Evolutionary conservation across 371 early-diverging fungal genomes (phyloP), one percentile per base, ranked within the genome.

Genomic region (Mucor racemosus): DNA sequence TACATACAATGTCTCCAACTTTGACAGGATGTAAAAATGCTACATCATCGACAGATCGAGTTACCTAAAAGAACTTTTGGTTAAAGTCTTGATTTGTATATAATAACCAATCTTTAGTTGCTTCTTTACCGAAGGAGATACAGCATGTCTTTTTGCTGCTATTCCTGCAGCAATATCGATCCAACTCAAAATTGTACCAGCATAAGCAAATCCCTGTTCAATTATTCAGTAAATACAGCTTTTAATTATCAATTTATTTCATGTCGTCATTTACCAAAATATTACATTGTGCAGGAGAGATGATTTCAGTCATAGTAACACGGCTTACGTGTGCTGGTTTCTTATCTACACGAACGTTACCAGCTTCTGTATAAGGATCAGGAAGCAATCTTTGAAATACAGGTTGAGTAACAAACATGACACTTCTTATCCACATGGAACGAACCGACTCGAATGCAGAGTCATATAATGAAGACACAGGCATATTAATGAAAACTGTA

Each of bases 121-220:
- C 34, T 7, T 53, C 44, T 71, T 71, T 80, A 85, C 84, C 53
- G 85, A 84, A 14, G 88, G 86, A 38, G 81, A 73, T 21, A 77
- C 77, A 9, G 87, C 85, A 69, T 91, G 91, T 35, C 86, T 81
- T 68, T 88, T 87, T 31, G 92, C 90, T 4, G 90, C 84, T 35
- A 88, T 85, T 62, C 92, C 90, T 31, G 91, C 92, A 19, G 87
- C 88, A 54, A 90, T 79, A 81, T 92, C 91, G 31, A 91, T 89
- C 92, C 91, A 91, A 15, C 87, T 79, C 9, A 91, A 70, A 40
- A 91, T 78, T 17, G 77, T 76, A n/a, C 90, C 90, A 36, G 86
- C 89, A 69, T 71, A 81, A 9, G 84, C 84, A 58, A 83, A 73
- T 5, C 88, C 88, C 75, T 85, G 56, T 5, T 46, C 21, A 11